phyloP scores from a whole-genome alignment of 495 filamentous ascomycete genomes.

The Hypoxylon intermedium region DNA sequence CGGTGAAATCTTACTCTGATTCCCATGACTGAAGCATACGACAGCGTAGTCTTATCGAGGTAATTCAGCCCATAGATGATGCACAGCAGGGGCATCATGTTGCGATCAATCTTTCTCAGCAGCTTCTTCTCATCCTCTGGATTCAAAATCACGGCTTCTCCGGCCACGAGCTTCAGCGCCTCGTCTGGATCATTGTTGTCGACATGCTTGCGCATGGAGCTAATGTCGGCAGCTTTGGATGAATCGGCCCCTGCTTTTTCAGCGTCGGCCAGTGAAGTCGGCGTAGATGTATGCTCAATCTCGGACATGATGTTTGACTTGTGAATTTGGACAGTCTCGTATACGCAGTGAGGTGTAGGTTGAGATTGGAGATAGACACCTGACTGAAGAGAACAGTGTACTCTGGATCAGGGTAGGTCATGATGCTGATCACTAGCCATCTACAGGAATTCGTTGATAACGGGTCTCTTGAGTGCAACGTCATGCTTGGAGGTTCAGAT shows the following conservation, averaged over 20 bases:
- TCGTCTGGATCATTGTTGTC: conserved; percentile 39
- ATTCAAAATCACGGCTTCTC: conserved; percentile 44
- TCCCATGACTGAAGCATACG: conserved; percentile 69
- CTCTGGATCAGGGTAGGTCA: not conserved
- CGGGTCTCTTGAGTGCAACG: conserved; percentile 4
- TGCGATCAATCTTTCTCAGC: conserved; percentile 64
- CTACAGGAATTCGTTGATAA: conserved; percentile 26
- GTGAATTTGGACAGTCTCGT: not conserved
- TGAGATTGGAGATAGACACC: conserved; percentile 3
- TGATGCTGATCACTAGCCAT: conserved; percentile 26
- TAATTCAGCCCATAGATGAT: conserved; percentile 70
- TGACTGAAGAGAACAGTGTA: not conserved
- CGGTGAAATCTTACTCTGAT: conserved; percentile 53
- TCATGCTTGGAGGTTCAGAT: conserved; percentile 1
- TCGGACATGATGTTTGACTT: conserved; percentile 20
- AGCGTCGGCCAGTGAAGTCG: conserved; percentile 11
- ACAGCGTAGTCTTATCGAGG: conserved; percentile 70
- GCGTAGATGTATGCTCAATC: conserved; percentile 4
- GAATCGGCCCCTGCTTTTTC: conserved; percentile 30
- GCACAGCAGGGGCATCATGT: conserved; percentile 69
- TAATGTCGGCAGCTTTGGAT: conserved; percentile 6
- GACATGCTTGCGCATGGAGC: conserved; percentile 27
- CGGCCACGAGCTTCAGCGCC: conserved; percentile 40
- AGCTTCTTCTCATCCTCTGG: conserved; percentile 55
- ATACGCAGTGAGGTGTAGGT: not conserved